Conservation (phyloP, 148 eudicot species). For the Linanthus parryae region DNA sequence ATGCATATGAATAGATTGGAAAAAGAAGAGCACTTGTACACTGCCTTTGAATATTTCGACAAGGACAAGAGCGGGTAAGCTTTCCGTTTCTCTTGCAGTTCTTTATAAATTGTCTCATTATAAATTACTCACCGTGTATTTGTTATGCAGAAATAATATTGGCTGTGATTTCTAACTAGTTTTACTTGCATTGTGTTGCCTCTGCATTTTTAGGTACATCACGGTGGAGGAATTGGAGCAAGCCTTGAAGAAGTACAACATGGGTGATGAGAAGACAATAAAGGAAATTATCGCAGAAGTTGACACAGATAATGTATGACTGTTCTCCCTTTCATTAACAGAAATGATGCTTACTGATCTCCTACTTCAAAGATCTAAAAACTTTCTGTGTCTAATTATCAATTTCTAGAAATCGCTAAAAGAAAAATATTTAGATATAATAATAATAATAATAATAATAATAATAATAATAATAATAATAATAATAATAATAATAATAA, state of each 20-base stretch:
- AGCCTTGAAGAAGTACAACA: slow-evolving; percentile 82
- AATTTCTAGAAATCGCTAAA: too few species aligned
- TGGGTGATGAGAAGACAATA: slow-evolving; percentile 91
- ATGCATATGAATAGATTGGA: slow-evolving; percentile 97
- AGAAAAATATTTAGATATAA: too few species aligned
- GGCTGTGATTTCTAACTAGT: background rate
- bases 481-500: too few species aligned
- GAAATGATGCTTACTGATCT: background rate
- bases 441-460: too few species aligned
- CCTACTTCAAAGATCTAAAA: too few species aligned
- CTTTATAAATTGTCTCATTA: background rate
- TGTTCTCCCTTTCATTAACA: slow-evolving; percentile 11
- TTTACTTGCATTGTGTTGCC: slow-evolving; percentile 2
- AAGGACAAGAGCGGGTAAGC: slow-evolving; percentile 92
- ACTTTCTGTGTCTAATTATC: too few species aligned
- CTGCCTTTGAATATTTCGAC: slow-evolving; percentile 90
- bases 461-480: too few species aligned
- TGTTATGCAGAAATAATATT: background rate
- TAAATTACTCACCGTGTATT: background rate
- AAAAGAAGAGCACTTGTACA: slow-evolving; percentile 76
- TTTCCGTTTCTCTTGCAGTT: background rate
- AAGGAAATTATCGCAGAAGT: slow-evolving; percentile 92
- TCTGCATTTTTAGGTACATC: slow-evolving; percentile 54
- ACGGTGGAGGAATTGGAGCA: slow-evolving; percentile 86
- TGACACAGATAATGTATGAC: slow-evolving; percentile 76